These are phyloP conservation scores for Ustilago sp. DNA, from an alignment of 1,284 basidiomycete species.

Conservation along the genomic window DNA sequence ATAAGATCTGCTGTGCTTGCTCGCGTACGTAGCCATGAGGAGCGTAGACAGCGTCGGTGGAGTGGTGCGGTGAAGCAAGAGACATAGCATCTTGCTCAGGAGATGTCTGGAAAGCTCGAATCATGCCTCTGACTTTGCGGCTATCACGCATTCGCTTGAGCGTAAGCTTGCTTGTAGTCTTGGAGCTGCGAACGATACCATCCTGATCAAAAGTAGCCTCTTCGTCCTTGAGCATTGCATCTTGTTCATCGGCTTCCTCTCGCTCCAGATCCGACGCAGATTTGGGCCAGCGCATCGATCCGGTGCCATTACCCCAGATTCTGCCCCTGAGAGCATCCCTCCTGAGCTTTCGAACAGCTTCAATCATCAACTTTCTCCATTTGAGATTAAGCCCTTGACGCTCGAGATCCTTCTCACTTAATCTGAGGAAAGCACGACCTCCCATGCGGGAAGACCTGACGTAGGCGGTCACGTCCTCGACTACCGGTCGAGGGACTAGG, in stretches of 20 bases:
- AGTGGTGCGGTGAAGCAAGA: conserved; percentile 14
- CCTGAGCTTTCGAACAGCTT: conserved; percentile 56
- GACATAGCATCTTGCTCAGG: conserved; percentile 24
- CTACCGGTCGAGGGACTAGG: conserved; percentile 59
- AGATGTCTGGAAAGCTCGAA: conserved; percentile 56
- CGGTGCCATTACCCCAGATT: conserved; percentile 58
- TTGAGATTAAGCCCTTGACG: conserved; percentile 58
- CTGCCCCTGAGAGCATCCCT: conserved; percentile 59
- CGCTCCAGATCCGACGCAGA: conserved; percentile 28
- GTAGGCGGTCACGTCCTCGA: conserved; percentile 63
- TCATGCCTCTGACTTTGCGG: conserved; percentile 56
- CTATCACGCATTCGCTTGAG: conserved; percentile 62
- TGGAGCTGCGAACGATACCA: conserved; percentile 29
- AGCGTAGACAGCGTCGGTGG: conserved; percentile 39
- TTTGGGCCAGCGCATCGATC: conserved; percentile 45
- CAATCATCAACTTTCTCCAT: conserved; percentile 64
- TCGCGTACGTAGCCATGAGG: conserved; percentile 51
- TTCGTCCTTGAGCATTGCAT: background rate
- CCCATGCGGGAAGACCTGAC: conserved; percentile 56
- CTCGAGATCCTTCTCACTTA: conserved; percentile 59
- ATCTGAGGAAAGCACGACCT: conserved; percentile 59
- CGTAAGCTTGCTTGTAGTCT: conserved; percentile 52
- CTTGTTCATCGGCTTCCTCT: conserved; percentile 35
- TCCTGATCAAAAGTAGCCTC: conserved; percentile 17
- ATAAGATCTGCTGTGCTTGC: conserved; percentile 50